Percentiles rank a stretch among this genome's conserved stretches.
phyloP scores from a whole-genome alignment of 2,329 filamentous ascomycete species.

The Fusarium heterosporum region DNA sequence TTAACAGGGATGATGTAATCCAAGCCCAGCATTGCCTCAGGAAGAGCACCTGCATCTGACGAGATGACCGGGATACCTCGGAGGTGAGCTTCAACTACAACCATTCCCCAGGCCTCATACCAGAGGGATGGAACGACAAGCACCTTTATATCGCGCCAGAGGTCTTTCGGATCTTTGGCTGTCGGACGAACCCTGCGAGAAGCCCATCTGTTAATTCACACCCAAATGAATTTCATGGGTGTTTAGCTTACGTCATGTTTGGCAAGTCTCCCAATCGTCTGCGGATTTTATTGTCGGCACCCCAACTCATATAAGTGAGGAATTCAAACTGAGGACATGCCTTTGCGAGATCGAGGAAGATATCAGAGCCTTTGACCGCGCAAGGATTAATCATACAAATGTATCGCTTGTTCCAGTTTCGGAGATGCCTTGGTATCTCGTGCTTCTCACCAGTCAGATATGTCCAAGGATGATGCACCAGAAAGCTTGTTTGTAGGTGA shows the following conservation, averaged over 20 bases:
- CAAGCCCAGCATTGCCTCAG: conserved; percentile 7
- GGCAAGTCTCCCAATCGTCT: background rate
- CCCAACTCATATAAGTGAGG: background rate
- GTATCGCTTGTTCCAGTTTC: background rate
- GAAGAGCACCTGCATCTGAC: background rate
- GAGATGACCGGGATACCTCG: conserved; percentile 2
- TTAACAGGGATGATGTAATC: background rate
- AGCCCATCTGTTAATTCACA: no score
- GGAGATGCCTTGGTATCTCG: background rate
- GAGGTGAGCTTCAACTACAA: conserved; percentile 9
- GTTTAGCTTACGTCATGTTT: background rate
- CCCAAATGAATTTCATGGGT: background rate
- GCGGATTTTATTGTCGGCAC: background rate
- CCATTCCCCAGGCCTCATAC: conserved; percentile 13
- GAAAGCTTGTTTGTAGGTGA: background rate
- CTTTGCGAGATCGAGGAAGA: background rate
- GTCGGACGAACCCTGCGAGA: background rate
- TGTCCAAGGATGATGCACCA: conserved; percentile 5
- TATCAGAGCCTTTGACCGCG: background rate
- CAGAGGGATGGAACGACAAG: conserved; percentile 2
- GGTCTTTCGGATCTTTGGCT: background rate
- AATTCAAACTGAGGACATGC: background rate
- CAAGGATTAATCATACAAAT: conserved; percentile 1
- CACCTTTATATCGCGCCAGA: conserved; percentile 1
- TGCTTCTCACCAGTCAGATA: background rate